Percentiles rank a stretch among this genome's conserved stretches.
Evolutionary conservation across 2,329 filamentous ascomycete genomes (phyloP).

Genomic region (Colletotrichum chrysophilum): DNA sequence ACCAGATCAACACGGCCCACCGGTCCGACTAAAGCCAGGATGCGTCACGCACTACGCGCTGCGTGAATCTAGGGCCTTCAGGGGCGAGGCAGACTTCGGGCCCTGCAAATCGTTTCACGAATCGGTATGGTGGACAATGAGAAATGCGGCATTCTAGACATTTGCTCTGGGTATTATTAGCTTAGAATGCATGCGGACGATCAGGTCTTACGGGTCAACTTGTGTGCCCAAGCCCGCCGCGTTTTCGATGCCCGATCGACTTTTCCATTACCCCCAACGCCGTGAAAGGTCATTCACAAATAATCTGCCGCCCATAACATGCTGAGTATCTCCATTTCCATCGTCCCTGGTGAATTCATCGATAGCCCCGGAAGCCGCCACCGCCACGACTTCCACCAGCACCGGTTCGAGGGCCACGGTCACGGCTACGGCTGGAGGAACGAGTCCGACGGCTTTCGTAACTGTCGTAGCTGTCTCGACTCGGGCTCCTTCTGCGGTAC

Average conservation of each 20-base stretch:
- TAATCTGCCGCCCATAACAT: background rate
- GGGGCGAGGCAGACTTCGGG: background rate
- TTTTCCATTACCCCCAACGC: slow-evolving; percentile 18
- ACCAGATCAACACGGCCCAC: background rate
- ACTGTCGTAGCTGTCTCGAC: slow-evolving; percentile 45
- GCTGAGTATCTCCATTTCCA: background rate
- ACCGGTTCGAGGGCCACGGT: slow-evolving; percentile 9
- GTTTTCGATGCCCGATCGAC: background rate
- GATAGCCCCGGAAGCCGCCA: slow-evolving; percentile 1
- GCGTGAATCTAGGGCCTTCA: background rate
- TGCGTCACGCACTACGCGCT: background rate
- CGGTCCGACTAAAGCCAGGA: background rate
- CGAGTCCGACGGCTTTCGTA: slow-evolving; percentile 37
- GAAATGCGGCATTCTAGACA: slow-evolving; percentile 5
- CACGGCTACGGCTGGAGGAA: slow-evolving; percentile 14
- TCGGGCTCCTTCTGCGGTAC: slow-evolving; percentile 30
- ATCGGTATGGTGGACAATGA: background rate
- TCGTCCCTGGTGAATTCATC: background rate
- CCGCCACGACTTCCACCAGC: background rate
- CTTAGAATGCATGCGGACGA: slow-evolving; percentile 2
- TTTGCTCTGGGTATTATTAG: slow-evolving; percentile 14
- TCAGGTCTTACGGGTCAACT: slow-evolving; percentile 18
- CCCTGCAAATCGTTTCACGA: background rate
- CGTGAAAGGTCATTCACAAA: background rate
- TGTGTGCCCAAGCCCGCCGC: slow-evolving; percentile 10